phyloP scores from a whole-genome alignment of 2,329 filamentous ascomycete genomes.

The Microcera coccophila region DNA sequence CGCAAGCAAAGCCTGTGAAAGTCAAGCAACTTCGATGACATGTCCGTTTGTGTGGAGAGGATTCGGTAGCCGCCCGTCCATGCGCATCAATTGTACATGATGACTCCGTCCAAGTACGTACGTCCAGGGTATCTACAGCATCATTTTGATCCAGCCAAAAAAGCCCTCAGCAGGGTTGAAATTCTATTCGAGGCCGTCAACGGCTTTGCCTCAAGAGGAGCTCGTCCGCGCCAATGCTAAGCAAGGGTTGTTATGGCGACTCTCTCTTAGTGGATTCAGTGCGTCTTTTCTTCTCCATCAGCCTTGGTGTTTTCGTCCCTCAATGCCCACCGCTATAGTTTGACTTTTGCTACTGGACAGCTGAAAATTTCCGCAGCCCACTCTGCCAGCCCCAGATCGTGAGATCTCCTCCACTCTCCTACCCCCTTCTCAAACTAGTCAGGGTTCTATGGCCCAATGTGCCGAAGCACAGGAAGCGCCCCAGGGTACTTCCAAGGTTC shows the following conservation, averaged over 20 bases:
- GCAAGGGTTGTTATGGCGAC: too few relatives aligned
- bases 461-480: background rate
- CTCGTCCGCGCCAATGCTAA: background rate
- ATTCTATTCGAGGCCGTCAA: background rate
- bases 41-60: slow-evolving; percentile 10
- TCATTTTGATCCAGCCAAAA: background rate
- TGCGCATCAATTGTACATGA: background rate
- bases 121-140: background rate
- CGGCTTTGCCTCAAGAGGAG: too few relatives aligned
- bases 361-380: background rate
- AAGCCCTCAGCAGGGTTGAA: background rate
- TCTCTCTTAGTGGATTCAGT: too few relatives aligned
- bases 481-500: background rate
- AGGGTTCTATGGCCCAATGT: too few relatives aligned
- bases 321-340: background rate
- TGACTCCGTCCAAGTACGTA: slow-evolving; percentile 2
- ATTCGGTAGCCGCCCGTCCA: slow-evolving; percentile 12
- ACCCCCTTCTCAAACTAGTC: too few relatives aligned
- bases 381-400: background rate
- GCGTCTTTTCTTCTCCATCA: background rate
- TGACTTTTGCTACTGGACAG: background rate
- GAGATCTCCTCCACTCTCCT: background rate
- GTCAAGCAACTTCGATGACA: slow-evolving; percentile 7
- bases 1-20: background rate
- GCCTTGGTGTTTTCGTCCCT: background rate